Percentiles rank a stretch among this genome's conserved stretches.
Evolutionary conservation across 371 early-diverging fungal genomes (phyloP).

Genomic region (Mucor mucedo): DNA sequence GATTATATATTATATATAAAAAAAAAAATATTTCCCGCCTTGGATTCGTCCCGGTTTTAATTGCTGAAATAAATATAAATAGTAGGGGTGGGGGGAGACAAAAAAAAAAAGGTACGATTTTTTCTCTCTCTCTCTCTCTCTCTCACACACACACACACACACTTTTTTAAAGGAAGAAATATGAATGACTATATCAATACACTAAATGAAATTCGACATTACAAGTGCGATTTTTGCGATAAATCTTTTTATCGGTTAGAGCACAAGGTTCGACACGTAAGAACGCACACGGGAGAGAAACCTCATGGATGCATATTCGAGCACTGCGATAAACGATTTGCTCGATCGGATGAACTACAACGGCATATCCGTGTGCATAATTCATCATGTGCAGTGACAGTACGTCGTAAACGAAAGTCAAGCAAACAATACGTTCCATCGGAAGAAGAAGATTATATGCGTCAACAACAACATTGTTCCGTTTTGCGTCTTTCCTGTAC

Average conservation of each 20-base stretch:
- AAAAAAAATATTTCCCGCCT: conserved; percentile 19
- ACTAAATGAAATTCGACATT: conserved; percentile 44
- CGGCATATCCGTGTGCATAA: conserved; percentile 74
- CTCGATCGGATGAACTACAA: conserved; percentile 87
- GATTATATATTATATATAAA: neutral
- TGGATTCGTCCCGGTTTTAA: conserved; percentile 13
- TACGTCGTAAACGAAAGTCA: conserved; percentile 21
- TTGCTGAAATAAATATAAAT: neutral
- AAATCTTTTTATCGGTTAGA: conserved; percentile 80
- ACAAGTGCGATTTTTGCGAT: conserved; percentile 75
- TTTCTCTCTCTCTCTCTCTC: neutral
- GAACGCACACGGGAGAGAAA: conserved; percentile 90
- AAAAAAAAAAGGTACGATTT: neutral
- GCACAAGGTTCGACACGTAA: conserved; percentile 82
- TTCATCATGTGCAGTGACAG: conserved; percentile 31
- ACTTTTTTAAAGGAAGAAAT: neutral
- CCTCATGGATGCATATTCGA: conserved; percentile 77
- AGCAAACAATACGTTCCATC: conserved; percentile 22
- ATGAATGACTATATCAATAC: neutral
- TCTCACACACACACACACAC: neutral
- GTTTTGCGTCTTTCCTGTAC: conserved; percentile 38
- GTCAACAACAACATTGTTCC: conserved; percentile 51
- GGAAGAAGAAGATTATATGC: conserved; percentile 45
- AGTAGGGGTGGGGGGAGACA: neutral
- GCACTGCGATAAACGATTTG: conserved; percentile 81